A percentile compares a stretch with the other conserved stretches of the same genome.
These are phyloP conservation scores for Sugiyamaella qingdaonensis DNA, from an alignment of 805 yeast genomes.

Conservation along the genomic window DNA sequence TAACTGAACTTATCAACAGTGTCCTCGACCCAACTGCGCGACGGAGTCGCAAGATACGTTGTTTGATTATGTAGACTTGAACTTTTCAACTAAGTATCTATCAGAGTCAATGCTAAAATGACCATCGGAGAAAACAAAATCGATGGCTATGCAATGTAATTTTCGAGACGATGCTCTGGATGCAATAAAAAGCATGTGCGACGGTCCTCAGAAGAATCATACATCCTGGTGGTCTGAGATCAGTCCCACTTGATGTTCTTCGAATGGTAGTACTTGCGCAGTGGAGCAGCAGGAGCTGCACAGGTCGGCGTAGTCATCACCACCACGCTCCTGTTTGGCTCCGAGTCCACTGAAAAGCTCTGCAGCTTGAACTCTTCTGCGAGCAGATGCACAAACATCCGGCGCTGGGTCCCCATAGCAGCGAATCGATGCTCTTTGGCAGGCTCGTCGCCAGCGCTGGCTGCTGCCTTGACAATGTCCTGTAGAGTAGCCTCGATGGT, in stretches of 20 bases:
- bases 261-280: constrained; percentile 6
- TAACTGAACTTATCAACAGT: too few relatives aligned
- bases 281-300: constrained; percentile 36
- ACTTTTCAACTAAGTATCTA: too few relatives aligned
- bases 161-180: too few relatives aligned
- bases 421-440: constrained; percentile 55
- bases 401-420: constrained; percentile 66
- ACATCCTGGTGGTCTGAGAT: too few relatives aligned
- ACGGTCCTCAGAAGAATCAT: too few relatives aligned
- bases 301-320: constrained; percentile 39
- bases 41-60: too few relatives aligned
- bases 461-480: constrained; percentile 42
- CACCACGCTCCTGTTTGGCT: constrained; percentile 71
- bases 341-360: constrained; percentile 75
- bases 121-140: too few relatives aligned
- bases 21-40: too few relatives aligned
- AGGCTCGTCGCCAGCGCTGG: constrained; percentile 18
- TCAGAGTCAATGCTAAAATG: too few relatives aligned
- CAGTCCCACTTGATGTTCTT: constrained; percentile 8
- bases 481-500: constrained; percentile 54
- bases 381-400: constrained; percentile 66
- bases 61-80: too few relatives aligned
- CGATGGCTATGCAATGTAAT: too few relatives aligned
- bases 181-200: too few relatives aligned
- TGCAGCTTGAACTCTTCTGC: constrained; percentile 56